A percentile compares a stretch with the other conserved stretches of the same genome.
These are phyloP conservation scores for Suillus ampliporus DNA, from an alignment of 768 basidiomycete genomes.

Conservation along the genomic window DNA sequence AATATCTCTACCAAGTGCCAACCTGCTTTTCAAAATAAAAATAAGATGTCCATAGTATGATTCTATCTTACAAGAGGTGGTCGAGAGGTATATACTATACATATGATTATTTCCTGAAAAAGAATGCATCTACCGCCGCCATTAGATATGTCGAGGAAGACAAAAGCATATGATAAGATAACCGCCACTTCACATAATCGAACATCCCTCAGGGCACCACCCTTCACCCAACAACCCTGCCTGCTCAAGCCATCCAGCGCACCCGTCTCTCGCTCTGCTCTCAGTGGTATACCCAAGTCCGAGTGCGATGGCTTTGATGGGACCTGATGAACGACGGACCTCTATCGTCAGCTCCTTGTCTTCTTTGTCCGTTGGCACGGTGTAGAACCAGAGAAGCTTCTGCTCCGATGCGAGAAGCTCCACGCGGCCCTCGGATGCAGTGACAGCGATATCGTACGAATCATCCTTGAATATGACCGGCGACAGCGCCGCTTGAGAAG, in stretches of 20 bases:
- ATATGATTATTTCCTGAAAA: not conserved
- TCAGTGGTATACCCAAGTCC: not conserved
- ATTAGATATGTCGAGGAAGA: not conserved
- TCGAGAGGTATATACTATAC: not conserved
- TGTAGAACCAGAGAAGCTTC: constrained; percentile 57
- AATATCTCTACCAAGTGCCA: too few species aligned
- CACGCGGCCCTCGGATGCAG: constrained; percentile 52
- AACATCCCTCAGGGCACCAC: constrained; percentile 23
- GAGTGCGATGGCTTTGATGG: constrained; percentile 31
- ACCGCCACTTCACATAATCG: constrained; percentile 24
- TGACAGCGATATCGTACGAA: constrained; percentile 47
- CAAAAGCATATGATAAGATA: not conserved
- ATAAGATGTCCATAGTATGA: not conserved
- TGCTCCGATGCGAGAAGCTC: constrained; percentile 55
- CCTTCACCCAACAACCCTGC: constrained; percentile 12
- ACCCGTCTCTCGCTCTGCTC: constrained; percentile 3
- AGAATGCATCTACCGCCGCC: not conserved
- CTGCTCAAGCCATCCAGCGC: constrained; percentile 16
- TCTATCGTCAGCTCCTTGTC: constrained; percentile 44
- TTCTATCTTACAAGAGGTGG: constrained; percentile 2
- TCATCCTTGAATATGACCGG: constrained; percentile 22
- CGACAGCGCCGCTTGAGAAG: constrained; percentile 7
- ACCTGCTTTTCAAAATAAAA: not conserved
- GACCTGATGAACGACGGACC: constrained; percentile 47
- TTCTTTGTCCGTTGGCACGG: constrained; percentile 34